phyloP scores from a whole-genome alignment of 139 green algal species.

The Chlamydomonas sphaeroides region DNA sequence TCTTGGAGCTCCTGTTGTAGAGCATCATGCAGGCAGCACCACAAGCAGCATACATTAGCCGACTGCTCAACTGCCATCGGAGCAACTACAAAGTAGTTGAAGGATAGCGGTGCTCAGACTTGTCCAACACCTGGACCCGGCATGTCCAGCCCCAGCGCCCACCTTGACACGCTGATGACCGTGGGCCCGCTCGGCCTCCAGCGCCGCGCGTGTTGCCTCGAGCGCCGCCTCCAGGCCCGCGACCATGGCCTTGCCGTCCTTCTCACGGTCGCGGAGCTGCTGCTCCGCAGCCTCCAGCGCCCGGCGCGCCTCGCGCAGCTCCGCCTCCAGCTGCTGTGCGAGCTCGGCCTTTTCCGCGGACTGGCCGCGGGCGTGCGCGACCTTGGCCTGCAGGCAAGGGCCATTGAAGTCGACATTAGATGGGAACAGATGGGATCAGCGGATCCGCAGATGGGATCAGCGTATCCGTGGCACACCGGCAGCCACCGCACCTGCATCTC shows the following conservation, averaged over 20 bases:
- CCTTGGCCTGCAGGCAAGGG: slow-evolving; percentile 4
- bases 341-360: background rate
- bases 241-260: slow-evolving; percentile 1
- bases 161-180: slow-evolving; percentile 7
- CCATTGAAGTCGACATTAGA: too few relatives aligned
- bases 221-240: slow-evolving; percentile 16
- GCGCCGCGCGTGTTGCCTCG: slow-evolving; percentile 4
- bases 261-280: background rate
- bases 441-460: too few relatives aligned
- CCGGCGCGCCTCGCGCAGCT: background rate
- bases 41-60: too few relatives aligned
- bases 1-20: slow-evolving; percentile 30
- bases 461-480: too few relatives aligned
- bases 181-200: slow-evolving; percentile 8
- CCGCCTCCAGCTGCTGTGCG: background rate
- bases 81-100: too few relatives aligned
- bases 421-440: too few relatives aligned
- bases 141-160: too few relatives aligned
- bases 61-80: too few relatives aligned
- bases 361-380: background rate
- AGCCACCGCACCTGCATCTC: slow-evolving; percentile 41
- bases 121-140: too few relatives aligned
- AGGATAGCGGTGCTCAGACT: too few relatives aligned
- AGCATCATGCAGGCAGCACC: too few relatives aligned
- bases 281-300: background rate